phyloP scores from a whole-genome alignment of 129 eudicot species.

The Centrapalus pauciflorus region DNA sequence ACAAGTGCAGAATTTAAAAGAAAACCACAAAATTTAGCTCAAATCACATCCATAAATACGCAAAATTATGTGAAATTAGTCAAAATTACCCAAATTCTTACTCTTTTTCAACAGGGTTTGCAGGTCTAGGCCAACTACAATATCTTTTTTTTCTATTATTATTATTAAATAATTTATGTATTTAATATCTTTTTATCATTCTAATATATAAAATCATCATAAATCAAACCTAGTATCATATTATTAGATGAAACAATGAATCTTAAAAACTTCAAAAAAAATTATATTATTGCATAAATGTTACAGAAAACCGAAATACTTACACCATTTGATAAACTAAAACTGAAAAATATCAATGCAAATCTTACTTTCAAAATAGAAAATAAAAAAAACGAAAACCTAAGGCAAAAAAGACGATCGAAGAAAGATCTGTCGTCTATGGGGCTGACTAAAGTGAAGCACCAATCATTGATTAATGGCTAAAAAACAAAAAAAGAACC shows the following conservation, averaged over 20 bases:
- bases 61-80: too few relatives aligned
- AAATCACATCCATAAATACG: conserved; percentile 7
- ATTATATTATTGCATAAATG: background rate
- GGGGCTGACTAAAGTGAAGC: conserved; percentile 16
- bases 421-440: conserved; percentile 16
- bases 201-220: background rate
- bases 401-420: conserved; percentile 2
- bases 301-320: background rate
- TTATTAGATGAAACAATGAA: background rate
- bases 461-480: conserved; percentile 8
- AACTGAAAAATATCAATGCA: background rate
- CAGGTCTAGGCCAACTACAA: conserved; percentile 17
- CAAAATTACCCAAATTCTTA: background rate
- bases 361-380: background rate
- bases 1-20: background rate
- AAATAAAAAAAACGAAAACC: background rate
- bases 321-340: background rate
- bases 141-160: conserved; percentile 43
- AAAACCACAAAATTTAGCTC: background rate
- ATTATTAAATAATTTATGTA: too few relatives aligned
- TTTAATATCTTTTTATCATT: background rate
- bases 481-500: conserved; percentile 5
- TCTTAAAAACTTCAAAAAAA: background rate
- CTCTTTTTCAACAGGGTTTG: background rate
- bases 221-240: background rate